Evolutionary conservation across 2,329 filamentous ascomycete genomes (phyloP), one percentile per base, ranked within the genome.

Genomic region (Penicillium sp.): DNA sequence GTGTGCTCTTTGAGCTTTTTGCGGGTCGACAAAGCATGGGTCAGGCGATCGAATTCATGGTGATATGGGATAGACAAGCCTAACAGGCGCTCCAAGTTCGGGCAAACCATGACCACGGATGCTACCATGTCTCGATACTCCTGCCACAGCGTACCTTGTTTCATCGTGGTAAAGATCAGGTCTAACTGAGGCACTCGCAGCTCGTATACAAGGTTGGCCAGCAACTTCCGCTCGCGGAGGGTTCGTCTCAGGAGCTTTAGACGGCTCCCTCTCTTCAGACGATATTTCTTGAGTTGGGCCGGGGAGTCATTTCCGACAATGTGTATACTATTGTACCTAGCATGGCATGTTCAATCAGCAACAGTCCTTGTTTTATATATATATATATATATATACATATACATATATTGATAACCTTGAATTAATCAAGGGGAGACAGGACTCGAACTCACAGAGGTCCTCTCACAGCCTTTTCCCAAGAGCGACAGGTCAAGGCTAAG

Each of bases 91-190:
- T 86, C 82, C 23, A 86, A 69, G 58, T 82, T 83, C 8, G 83
- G 82, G 63, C 83, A 86, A 2, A 79, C 78, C 79, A 84, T 83
- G 33, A 86, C 81, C 38, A 86, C 73, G 1, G 83, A 84, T 6
- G 82, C 81, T 19, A 85, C 70, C 19, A 81, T 58, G 57, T 83
- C 79, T 43, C 81, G 73, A 52, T 83, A 81, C 49, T 81, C 79
- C 64, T 81, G 75, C 66, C 75, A 76, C 57, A 78, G 68, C 25
- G 67, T 60, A 57, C 73, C 73, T 47, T 76, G 73, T 56, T 76
- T 73, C 44, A 70, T 77, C 29, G 76, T 77, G 36, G 68, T 66
- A 57, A 76, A 67, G 8, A 74, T 59, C 55, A 76, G 43, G 55
- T 83, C 77, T 50, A 82, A 72, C 44, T 82, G 79, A 2, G 81